Evolutionary conservation across 164 flowering plant species (phyloP).

Genomic region (Umbilicus rupestris): DNA sequence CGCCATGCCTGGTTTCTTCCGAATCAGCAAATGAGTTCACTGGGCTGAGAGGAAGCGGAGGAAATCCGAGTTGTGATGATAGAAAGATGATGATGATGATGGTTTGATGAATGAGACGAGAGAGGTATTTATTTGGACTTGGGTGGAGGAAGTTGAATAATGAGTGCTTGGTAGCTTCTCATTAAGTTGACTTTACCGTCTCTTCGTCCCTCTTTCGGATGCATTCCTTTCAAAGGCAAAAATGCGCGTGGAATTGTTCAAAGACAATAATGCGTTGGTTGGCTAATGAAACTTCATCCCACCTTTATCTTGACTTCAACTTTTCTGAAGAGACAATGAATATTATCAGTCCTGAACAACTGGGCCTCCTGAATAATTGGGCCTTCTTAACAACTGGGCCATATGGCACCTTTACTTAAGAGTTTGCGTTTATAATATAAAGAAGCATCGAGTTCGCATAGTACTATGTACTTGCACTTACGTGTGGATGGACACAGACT

Average conservation of each 20-base stretch:
- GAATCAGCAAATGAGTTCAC: not conserved
- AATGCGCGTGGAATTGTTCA: not conserved
- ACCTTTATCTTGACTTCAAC: not conserved
- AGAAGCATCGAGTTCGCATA: too few relatives aligned
- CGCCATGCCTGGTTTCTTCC: not conserved
- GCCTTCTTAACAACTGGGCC: too few relatives aligned
- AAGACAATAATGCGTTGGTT: not conserved
- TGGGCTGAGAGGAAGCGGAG: not conserved
- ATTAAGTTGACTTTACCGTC: not conserved
- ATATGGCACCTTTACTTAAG: too few relatives aligned
- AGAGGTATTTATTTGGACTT: conserved; percentile 2
- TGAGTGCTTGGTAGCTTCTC: not conserved
- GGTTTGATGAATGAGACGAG: not conserved
- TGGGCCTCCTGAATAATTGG: too few relatives aligned
- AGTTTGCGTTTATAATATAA: too few relatives aligned
- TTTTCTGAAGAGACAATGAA: too few relatives aligned
- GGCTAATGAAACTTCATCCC: not conserved
- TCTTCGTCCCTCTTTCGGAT: not conserved
- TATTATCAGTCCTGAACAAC: too few relatives aligned
- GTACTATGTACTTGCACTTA: too few relatives aligned
- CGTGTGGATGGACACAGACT: too few relatives aligned
- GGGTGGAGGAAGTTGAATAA: not conserved
- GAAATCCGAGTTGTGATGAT: not conserved
- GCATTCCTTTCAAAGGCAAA: not conserved
- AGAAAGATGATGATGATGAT: not conserved